Evolutionary conservation across 106 monocot genomes (phyloP), one percentile per base, ranked within the genome.

Genomic region (Acanthochlamys bracteata): DNA sequence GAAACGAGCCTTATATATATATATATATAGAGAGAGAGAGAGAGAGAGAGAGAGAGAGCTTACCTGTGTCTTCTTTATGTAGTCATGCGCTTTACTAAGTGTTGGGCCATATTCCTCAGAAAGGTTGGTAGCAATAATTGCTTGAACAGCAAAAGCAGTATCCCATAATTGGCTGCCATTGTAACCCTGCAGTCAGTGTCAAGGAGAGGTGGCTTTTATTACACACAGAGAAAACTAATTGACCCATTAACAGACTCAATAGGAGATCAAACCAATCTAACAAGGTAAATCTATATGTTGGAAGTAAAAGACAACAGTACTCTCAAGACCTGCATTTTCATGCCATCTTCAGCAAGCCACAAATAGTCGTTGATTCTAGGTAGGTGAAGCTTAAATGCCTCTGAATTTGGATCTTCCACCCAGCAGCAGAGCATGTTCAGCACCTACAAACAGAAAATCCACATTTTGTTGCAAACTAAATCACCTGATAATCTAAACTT

Each of bases 321-420:
- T 66, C 15, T 66, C 45, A 2, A 53, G 19, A 85, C 93, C 86
- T 95, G 90, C 83, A 88, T 82, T 72, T 90, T 96, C 91, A 96
- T 91, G 75, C 96, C 96, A 82, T 96, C 95, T 84, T 95, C 95
- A 49, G 95, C 90, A 61, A 95, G 11, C 95, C 95, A 95, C 43
- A 95, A 58, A 78, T 84, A 95, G 70, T 95, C 95, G 63, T 69
- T 54, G 33, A 90, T 67, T 65, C 95, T 86, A 17, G 82, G 82
- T 71, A 86, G 76, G 43, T 95, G 95, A 68, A 90, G 56, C 71
- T 88, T 95, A 68, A 95, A 95, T 57, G 90, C 95, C 54, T 90
- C 84, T 1, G 95, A 95, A 54, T 80, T 84, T 57, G 86, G 79
- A 79, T 96, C 84, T 67, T 96, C 95, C 53, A 88, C 84, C 90